phyloP scores from a whole-genome alignment of 306 rosid genomes.

The Coriaria nepalensis region DNA sequence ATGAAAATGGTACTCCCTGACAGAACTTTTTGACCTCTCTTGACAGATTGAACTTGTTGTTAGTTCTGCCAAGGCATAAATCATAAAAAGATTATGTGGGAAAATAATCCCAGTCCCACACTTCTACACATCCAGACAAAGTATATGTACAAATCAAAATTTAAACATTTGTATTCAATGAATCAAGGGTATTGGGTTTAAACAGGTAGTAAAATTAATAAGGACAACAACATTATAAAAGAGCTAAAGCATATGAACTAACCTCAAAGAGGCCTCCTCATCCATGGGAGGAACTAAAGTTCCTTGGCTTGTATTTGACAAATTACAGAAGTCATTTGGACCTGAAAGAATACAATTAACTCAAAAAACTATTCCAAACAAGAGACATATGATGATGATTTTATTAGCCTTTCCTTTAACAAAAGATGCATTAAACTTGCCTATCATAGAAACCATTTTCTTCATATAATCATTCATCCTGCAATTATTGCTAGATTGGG shows the following conservation, averaged over 20 bases:
- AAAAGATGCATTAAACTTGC: slow-evolving; percentile 13
- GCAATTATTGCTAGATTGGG: slow-evolving; percentile 17
- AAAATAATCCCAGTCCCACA: slow-evolving; percentile 6
- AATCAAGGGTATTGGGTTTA: too few relatives aligned
- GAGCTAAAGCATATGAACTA: slow-evolving; percentile 14
- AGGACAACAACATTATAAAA: not conserved
- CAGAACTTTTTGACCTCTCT: slow-evolving; percentile 22
- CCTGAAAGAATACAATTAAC: slow-evolving; percentile 24
- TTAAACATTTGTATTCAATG: too few relatives aligned
- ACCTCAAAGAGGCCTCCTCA: slow-evolving; percentile 35
- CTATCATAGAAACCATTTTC: slow-evolving; percentile 21
- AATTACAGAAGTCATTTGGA: slow-evolving; percentile 17
- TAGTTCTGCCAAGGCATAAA: slow-evolving; percentile 29
- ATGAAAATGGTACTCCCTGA: slow-evolving; percentile 19
- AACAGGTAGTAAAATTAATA: not conserved
- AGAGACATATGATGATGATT: not conserved
- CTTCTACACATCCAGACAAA: not conserved
- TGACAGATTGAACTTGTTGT: slow-evolving; percentile 19
- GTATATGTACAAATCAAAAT: too few relatives aligned
- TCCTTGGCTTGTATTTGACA: slow-evolving; percentile 22
- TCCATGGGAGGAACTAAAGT: slow-evolving; percentile 20
- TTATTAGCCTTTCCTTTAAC: slow-evolving; percentile 5
- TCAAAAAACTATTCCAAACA: slow-evolving; percentile 5
- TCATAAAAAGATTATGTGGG: slow-evolving; percentile 5
- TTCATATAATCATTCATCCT: slow-evolving; percentile 20